phyloP scores from a whole-genome alignment of 2,329 filamentous ascomycete species.

The Reticulascus tulasneorum region DNA sequence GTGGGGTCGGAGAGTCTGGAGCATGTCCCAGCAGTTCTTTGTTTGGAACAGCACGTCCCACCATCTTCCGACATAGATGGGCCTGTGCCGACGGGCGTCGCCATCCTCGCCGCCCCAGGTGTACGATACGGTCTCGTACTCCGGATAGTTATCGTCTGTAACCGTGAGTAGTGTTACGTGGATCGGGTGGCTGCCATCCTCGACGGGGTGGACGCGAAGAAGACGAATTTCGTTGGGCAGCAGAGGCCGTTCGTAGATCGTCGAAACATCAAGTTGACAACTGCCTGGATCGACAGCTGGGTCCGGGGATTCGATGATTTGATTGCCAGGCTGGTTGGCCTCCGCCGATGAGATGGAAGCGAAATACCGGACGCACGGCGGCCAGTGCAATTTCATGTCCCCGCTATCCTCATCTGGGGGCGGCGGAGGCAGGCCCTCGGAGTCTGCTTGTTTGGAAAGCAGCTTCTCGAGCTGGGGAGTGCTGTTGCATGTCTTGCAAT shows the following conservation, averaged over 20 bases:
- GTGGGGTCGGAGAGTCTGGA: slow-evolving; percentile 12
- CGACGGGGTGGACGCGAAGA: background rate
- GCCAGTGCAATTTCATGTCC: too few relatives aligned
- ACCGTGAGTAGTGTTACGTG: background rate
- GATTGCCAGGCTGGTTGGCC: too few relatives aligned
- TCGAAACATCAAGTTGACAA: too few relatives aligned
- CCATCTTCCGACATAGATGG: slow-evolving; percentile 14
- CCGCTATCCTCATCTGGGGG: too few relatives aligned
- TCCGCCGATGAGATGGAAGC: too few relatives aligned
- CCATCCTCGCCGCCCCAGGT: background rate
- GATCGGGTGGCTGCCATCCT: background rate
- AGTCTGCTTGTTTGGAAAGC: too few relatives aligned
- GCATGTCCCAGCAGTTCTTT: slow-evolving; percentile 22
- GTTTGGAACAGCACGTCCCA: slow-evolving; percentile 25
- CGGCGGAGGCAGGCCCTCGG: too few relatives aligned
- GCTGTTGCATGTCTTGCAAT: too few relatives aligned
- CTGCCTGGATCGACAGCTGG: too few relatives aligned
- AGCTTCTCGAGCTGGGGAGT: too few relatives aligned
- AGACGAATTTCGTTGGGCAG: background rate
- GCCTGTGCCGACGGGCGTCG: background rate
- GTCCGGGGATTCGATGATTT: too few relatives aligned
- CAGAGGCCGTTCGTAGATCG: background rate
- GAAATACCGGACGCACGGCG: too few relatives aligned
- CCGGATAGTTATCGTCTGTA: background rate
- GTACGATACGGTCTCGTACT: slow-evolving; percentile 4